Conservation (phyloP, 2,329 filamentous ascomycete species). For the Pseudocercospora eumusae region DNA sequence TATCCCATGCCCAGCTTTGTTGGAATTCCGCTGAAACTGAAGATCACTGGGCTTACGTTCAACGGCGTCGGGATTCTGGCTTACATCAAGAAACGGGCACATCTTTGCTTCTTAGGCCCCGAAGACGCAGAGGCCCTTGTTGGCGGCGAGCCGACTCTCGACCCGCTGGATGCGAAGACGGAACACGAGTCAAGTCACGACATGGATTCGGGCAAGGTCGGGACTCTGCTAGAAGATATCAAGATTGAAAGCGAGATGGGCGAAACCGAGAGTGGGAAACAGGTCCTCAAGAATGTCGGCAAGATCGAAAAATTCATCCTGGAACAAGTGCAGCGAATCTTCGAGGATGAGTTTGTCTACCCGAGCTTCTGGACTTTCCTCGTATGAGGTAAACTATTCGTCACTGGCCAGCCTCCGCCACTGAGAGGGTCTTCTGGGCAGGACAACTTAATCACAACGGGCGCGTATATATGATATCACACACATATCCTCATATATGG, state of each 20-base stretch:
- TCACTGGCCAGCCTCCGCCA: not conserved
- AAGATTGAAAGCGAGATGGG: constrained; percentile 97
- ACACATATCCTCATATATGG: not conserved
- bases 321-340: constrained; percentile 93
- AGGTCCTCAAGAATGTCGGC: constrained; percentile 95
- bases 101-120: constrained; percentile 91
- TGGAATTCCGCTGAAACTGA: constrained; percentile 88
- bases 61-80: constrained; percentile 92
- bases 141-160: constrained; percentile 46
- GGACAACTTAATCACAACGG: too few species aligned
- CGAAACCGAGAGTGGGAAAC: constrained; percentile 84
- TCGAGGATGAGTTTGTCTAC: constrained; percentile 98
- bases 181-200: constrained; percentile 10
- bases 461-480: too few species aligned
- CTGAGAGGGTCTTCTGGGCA: not conserved
- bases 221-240: constrained; percentile 85
- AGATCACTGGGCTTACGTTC: constrained; percentile 92
- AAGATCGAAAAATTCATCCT: constrained; percentile 98
- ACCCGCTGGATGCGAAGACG: constrained; percentile 34
- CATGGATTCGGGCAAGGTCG: constrained; percentile 43
- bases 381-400: constrained; percentile 49
- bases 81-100: constrained; percentile 82
- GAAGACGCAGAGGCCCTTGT: constrained; percentile 78
- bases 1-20: constrained; percentile 99
- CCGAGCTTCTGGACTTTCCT: constrained; percentile 98